phyloP scores from a whole-genome alignment of 257 asterid genomes.

The Solanum chilense region DNA sequence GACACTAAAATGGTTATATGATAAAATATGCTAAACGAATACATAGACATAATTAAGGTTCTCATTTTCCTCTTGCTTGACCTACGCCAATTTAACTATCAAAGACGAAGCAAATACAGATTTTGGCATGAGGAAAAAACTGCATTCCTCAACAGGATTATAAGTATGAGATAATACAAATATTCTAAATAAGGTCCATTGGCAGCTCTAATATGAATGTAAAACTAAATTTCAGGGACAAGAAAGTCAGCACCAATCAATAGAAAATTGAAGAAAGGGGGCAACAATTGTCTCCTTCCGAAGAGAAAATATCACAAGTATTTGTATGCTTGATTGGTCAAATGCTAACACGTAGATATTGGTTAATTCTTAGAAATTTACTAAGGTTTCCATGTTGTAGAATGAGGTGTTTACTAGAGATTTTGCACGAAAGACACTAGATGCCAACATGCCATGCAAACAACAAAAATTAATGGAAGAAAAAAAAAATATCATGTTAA shows the following conservation, averaged over 20 bases:
- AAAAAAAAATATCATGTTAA: not conserved
- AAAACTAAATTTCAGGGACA: not conserved
- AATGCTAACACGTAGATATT: not conserved
- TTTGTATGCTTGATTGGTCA: not conserved
- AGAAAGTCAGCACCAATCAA: not conserved
- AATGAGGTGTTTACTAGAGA: not conserved
- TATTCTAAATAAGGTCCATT: not conserved
- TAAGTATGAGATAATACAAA: not conserved
- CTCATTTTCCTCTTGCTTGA: not conserved
- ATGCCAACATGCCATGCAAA: not conserved
- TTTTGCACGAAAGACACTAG: not conserved
- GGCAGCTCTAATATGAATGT: not conserved
- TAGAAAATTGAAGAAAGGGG: not conserved
- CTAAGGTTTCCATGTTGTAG: not conserved
- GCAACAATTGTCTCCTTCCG: not conserved
- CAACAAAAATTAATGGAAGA: not conserved
- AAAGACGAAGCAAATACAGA: not conserved
- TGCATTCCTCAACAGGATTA: not conserved
- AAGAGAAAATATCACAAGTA: not conserved
- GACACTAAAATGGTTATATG: not conserved
- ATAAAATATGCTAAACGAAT: not conserved
- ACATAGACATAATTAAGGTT: not conserved
- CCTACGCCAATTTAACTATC: not conserved
- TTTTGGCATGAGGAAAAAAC: not conserved
- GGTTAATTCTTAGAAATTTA: not conserved